Evolutionary conservation across 1,284 basidiomycete genomes (phyloP), one percentile per base, ranked within the genome.

Genomic region (Sporisorium reilianum): DNA sequence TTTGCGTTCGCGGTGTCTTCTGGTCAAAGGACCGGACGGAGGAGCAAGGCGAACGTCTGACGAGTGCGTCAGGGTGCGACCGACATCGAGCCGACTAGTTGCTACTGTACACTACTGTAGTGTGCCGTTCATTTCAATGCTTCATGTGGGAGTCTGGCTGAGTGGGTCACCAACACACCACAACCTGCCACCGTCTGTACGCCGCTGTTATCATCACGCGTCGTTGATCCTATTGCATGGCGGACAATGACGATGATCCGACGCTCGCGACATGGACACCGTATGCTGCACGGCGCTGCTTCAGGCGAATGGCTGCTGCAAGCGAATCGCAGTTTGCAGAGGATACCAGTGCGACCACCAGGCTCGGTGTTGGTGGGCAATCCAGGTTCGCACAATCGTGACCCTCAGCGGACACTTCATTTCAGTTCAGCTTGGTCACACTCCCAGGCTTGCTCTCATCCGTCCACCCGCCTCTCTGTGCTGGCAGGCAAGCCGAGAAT

Each of bases 361-460:
- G 18, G 20, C 16, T 26, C 11, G 36, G n/a, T 38, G 50, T 51
- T 38, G 50, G 50, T 51, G 50, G 36, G 50, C n/a, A 20, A 20
- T 18, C 2, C 18, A 12, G 23, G 23, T n/a, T n/a, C 50, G 40
- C 23, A 14, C 38, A 41, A 41, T 41, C 9, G 38, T 20, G 16
- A 38, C 38, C n/a, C n/a, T 20, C 18, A 2, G 36, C 20, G n/a
- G 38, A 20, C 38, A 41, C 38, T 26, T 50, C 55, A 32, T 42
- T 30, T 48, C 16, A n/a, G n/a, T 11, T 11, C 28, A 20, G 28
- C 46, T 10, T 20, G 46, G 26, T n/a, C 16, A n/a, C 46, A 30
- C 1, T 30, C 3, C 16, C 23, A 45, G 42, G 45, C 26, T 9
- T 46, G 14, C 7, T 36, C 36, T 38, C 36, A 23, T 26, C 38